A percentile compares a stretch with the other conserved stretches of the same genome.
These are phyloP conservation scores for Aspergillus biplanus DNA, from an alignment of 495 filamentous ascomycete genomes.

Conservation along the genomic window DNA sequence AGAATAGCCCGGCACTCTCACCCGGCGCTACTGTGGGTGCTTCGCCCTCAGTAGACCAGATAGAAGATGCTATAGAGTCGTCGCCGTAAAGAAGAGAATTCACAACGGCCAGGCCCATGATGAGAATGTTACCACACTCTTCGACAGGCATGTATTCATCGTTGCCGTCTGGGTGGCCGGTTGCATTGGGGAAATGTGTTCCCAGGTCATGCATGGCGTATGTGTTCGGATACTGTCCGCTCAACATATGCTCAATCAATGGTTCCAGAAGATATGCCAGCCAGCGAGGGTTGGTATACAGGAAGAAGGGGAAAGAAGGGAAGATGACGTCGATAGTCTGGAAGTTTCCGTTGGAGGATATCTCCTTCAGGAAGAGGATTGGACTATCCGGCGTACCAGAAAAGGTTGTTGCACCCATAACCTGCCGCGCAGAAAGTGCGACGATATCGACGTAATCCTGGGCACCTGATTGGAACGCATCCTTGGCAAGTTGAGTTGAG, in stretches of 20 bases:
- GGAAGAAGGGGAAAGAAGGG: constrained; percentile 90
- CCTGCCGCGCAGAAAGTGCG: constrained; percentile 86
- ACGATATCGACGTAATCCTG: constrained; percentile 75
- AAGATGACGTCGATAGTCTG: constrained; percentile 98
- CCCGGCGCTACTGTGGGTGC: constrained; percentile 20
- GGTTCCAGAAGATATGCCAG: constrained; percentile 88
- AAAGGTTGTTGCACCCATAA: constrained; percentile 87
- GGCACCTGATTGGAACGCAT: constrained; percentile 64
- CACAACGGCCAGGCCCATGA: constrained; percentile 86
- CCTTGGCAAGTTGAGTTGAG: constrained; percentile 72
- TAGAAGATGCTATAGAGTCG: constrained; percentile 55
- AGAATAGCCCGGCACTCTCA: constrained; percentile 39
- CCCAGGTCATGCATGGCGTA: constrained; percentile 97
- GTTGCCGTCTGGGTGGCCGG: constrained; percentile 81
- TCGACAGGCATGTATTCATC: constrained; percentile 99
- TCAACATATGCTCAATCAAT: constrained; percentile 85
- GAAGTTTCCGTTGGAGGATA: constrained; percentile 91
- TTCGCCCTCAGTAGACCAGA: constrained; percentile 50
- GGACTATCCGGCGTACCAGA: constrained; percentile 83
- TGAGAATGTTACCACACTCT: constrained; percentile 94
- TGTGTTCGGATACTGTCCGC: constrained; percentile 86
- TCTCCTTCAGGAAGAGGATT: constrained; percentile 91
- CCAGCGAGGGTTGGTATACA: constrained; percentile 94
- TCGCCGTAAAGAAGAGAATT: constrained; percentile 76
- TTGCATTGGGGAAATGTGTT: constrained; percentile 86